Evolutionary conservation across 2,329 filamentous ascomycete species (phyloP).

Genomic region (Penicillium decumbens): DNA sequence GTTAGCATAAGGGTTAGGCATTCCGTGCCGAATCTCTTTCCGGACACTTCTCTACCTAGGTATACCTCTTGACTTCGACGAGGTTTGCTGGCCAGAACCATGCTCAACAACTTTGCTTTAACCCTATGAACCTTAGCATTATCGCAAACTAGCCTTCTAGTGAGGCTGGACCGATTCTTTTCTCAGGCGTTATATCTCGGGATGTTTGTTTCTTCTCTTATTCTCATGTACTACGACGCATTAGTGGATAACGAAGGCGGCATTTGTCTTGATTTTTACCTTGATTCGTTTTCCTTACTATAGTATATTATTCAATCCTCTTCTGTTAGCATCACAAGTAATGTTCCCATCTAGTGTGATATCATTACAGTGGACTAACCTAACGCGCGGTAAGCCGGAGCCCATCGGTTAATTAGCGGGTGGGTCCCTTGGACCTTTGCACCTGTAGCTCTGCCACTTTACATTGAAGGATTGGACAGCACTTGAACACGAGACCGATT

Average conservation of each 20-base stretch:
- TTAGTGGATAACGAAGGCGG: not conserved
- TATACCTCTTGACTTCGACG: not conserved
- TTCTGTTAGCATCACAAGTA: too few relatives aligned
- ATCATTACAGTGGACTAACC: conserved; percentile 2
- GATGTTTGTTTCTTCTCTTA: not conserved
- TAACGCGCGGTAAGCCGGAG: conserved; percentile 15
- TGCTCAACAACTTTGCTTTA: not conserved
- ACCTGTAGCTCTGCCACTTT: not conserved
- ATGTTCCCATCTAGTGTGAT: not conserved
- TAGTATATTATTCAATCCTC: not conserved
- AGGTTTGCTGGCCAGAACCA: conserved; percentile 5
- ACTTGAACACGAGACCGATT: too few relatives aligned
- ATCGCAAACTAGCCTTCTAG: conserved; percentile 2
- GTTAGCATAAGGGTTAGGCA: not conserved
- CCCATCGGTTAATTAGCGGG: not conserved
- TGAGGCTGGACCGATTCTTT: conserved; percentile 2
- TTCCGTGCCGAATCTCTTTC: not conserved
- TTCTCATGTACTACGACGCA: conserved; percentile 4
- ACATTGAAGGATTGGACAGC: not conserved
- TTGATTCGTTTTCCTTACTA: not conserved
- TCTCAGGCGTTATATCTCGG: conserved; percentile 1
- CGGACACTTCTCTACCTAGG: not conserved
- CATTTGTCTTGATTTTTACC: not conserved
- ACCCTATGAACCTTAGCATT: not conserved
- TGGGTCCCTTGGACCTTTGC: not conserved